Percentiles rank a stretch among this genome's conserved stretches.
phyloP scores from a whole-genome alignment of 1,284 basidiomycete species.

The Apiotrichum porosum region DNA sequence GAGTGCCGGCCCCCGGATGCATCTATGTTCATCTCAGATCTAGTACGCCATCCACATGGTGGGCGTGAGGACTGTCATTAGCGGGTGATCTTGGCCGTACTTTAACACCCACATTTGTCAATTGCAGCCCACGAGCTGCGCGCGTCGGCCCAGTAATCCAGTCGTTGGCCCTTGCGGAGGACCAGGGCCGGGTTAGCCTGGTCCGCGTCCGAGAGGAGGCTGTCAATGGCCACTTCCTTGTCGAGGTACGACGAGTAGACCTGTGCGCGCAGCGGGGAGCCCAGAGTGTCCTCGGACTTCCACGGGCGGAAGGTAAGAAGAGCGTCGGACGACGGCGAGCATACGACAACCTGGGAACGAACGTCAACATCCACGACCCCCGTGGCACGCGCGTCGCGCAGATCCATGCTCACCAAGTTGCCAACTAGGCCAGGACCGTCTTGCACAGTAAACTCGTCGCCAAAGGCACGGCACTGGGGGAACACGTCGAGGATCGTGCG shows the following conservation, averaged over 20 bases:
- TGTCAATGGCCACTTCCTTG: conserved; percentile 30
- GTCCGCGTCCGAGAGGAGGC: conserved; percentile 14
- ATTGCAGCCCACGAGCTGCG: conserved; percentile 32
- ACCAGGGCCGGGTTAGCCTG: not conserved
- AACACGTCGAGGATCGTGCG: conserved; percentile 68
- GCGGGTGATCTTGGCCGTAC: not conserved
- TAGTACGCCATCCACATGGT: conserved; percentile 39
- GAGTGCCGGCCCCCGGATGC: too few relatives aligned
- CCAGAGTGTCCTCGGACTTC: conserved; percentile 25
- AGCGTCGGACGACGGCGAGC: conserved; percentile 48
- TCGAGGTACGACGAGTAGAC: conserved; percentile 34
- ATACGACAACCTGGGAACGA: conserved; percentile 9
- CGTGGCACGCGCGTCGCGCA: too few relatives aligned
- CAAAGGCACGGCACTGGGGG: conserved; percentile 37
- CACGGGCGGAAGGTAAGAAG: conserved; percentile 64
- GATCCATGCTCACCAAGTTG: conserved; percentile 65
- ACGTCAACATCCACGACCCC: too few relatives aligned
- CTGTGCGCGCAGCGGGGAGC: conserved; percentile 31
- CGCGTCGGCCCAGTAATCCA: conserved; percentile 10
- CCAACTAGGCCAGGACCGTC: conserved; percentile 70
- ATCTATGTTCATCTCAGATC: too few relatives aligned
- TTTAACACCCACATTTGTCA: conserved; percentile 26
- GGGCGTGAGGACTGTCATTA: conserved; percentile 28
- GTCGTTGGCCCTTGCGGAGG: conserved; percentile 11
- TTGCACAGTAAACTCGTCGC: conserved; percentile 31